Evolutionary conservation across 2,329 filamentous ascomycete genomes (phyloP).

Genomic region (Epichloe amarillans): DNA sequence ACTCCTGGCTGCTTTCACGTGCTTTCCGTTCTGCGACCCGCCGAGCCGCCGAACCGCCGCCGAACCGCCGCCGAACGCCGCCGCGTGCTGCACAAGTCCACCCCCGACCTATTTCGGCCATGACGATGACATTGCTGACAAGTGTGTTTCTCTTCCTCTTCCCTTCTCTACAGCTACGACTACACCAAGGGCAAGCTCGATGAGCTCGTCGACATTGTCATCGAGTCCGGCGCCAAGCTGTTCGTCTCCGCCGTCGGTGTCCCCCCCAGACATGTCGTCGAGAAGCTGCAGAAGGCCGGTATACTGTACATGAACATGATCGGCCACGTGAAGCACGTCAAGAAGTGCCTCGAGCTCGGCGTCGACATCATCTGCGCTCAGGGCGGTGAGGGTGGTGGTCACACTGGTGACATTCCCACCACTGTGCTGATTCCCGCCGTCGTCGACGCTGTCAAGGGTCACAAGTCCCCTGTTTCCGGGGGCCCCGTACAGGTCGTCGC

Average conservation of each 20-base stretch:
- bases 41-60: background rate
- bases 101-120: background rate
- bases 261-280: constrained; percentile 82
- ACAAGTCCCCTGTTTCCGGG: constrained; percentile 80
- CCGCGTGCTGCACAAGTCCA: background rate
- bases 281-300: constrained; percentile 74
- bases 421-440: constrained; percentile 86
- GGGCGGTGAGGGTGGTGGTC: constrained; percentile 92
- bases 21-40: background rate
- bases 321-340: constrained; percentile 96
- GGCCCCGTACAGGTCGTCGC: constrained; percentile 82
- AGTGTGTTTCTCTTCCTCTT: background rate
- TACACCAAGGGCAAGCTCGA: constrained; percentile 98
- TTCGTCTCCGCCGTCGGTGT: constrained; percentile 97
- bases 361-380: constrained; percentile 97
- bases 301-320: constrained; percentile 99
- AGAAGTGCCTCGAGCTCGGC: constrained; percentile 86
- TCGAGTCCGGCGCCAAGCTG: constrained; percentile 78
- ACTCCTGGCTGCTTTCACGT: background rate
- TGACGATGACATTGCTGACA: background rate
- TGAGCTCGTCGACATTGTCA: constrained; percentile 81
- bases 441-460: constrained; percentile 64
- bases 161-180: constrained; percentile 59
- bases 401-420: constrained; percentile 90
- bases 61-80: background rate